phyloP scores from a whole-genome alignment of 2,329 filamentous ascomycete genomes.

The Metarhizium anisopliae region DNA sequence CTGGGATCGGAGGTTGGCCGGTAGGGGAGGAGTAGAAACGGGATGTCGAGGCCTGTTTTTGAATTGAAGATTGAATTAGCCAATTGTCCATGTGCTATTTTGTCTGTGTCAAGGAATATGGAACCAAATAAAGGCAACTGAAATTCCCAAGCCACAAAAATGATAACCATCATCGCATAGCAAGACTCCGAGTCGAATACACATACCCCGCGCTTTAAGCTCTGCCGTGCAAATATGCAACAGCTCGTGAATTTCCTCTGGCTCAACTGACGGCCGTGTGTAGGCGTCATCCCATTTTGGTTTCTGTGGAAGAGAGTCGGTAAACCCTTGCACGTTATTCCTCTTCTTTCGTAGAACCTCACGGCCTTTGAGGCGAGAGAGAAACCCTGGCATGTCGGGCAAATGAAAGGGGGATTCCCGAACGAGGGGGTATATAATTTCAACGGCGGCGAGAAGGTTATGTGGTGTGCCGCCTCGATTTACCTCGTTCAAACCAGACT shows the following conservation, averaged over 20 bases:
- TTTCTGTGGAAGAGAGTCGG: slow-evolving; percentile 51
- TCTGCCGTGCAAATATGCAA: slow-evolving; percentile 79
- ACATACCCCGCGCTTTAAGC: slow-evolving; percentile 86
- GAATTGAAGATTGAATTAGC: slow-evolving; percentile 1
- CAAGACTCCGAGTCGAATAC: slow-evolving; percentile 1
- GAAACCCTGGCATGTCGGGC: slow-evolving; percentile 45
- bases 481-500: neutral
- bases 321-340: slow-evolving; percentile 40
- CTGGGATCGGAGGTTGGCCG: slow-evolving; percentile 87
- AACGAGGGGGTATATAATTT: neutral
- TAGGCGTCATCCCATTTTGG: slow-evolving; percentile 85
- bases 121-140: neutral
- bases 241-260: slow-evolving; percentile 85
- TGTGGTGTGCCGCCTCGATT: neutral
- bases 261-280: slow-evolving; percentile 69
- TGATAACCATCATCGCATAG: too few species aligned
- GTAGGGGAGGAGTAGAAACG: slow-evolving; percentile 90
- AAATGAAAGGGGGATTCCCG: neutral
- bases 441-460: neutral
- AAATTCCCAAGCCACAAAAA: too few species aligned
- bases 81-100: neutral
- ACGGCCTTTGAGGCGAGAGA: slow-evolving; percentile 64
- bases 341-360: slow-evolving; percentile 65
- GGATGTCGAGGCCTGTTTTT: slow-evolving; percentile 71
- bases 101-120: neutral